Percentiles rank a stretch among this genome's conserved stretches.
These are phyloP conservation scores for Tremella mesenterica DNA, from an alignment of 768 basidiomycete genomes.

Conservation along the genomic window DNA sequence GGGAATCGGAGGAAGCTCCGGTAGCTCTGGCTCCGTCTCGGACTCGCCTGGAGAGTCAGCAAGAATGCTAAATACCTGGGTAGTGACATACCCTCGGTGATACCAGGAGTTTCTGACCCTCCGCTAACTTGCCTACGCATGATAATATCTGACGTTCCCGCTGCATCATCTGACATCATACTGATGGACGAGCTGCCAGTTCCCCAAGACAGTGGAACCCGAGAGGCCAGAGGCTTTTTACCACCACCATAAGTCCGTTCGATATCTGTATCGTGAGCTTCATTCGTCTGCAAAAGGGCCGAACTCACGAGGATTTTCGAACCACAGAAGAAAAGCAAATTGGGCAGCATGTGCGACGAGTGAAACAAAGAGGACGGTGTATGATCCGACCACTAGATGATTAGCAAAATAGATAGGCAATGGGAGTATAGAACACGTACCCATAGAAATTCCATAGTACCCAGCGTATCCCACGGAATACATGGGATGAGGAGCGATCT, in stretches of 20 bases:
- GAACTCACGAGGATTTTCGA: conserved; percentile 82
- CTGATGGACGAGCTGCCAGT: not conserved
- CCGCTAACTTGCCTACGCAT: no score
- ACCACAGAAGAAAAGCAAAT: conserved; percentile 88
- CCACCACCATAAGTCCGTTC: conserved; percentile 81
- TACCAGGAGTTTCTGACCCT: conserved; percentile 28
- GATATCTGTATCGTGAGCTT: conserved; percentile 56
- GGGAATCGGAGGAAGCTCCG: conserved; percentile 20
- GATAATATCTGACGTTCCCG: conserved; percentile 5
- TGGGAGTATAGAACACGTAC: conserved; percentile 14
- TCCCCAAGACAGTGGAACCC: conserved; percentile 52
- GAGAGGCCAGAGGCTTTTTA: conserved; percentile 76
- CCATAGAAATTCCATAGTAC: conserved; percentile 86
- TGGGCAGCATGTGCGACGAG: conserved; percentile 92
- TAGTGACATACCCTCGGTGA: conserved; percentile 39
- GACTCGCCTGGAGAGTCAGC: conserved; percentile 32
- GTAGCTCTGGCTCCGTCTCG: conserved; percentile 33
- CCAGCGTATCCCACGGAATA: conserved; percentile 67
- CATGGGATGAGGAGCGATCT: conserved; percentile 63
- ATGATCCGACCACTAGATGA: conserved; percentile 38
- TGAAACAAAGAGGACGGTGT: conserved; percentile 72
- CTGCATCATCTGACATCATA: not conserved
- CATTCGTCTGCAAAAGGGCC: not conserved
- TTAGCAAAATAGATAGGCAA: conserved; percentile 5
- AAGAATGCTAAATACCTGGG: not conserved